These are phyloP conservation scores for Fallopia convolvulus DNA, from an alignment of 148 eudicot species.

Conservation along the genomic window DNA sequence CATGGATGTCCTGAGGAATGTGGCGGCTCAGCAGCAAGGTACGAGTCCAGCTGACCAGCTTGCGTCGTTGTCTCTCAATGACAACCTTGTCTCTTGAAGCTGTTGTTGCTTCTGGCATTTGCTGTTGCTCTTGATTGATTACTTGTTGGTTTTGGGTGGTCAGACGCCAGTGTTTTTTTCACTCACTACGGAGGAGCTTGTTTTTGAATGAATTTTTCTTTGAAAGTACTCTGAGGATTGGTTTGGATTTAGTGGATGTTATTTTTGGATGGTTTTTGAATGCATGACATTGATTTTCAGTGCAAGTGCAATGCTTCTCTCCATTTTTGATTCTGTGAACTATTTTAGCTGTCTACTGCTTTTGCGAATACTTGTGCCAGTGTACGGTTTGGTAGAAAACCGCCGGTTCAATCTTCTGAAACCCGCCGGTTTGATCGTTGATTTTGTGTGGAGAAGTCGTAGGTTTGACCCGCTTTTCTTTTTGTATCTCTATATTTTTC, in stretches of 20 bases:
- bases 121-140: neutral
- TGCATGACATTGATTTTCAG: neutral
- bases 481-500: too few relatives aligned
- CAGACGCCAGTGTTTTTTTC: neutral
- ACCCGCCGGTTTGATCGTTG: too few relatives aligned
- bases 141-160: neutral
- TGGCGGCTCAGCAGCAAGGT: slow-evolving; percentile 7
- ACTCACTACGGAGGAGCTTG: neutral
- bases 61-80: slow-evolving; percentile 11
- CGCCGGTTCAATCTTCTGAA: too few relatives aligned
- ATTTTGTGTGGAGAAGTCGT: too few relatives aligned
- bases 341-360: too few relatives aligned
- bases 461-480: too few relatives aligned
- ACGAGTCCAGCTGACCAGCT: slow-evolving; percentile 10
- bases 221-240: neutral
- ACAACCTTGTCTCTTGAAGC: slow-evolving; percentile 10
- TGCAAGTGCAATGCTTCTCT: neutral
- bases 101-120: neutral
- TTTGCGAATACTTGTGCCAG: too few relatives aligned
- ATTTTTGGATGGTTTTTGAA: neutral
- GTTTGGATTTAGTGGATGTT: neutral
- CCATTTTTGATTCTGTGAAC: neutral
- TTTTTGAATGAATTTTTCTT: neutral
- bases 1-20: slow-evolving; percentile 15
- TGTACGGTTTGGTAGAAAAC: neutral